phyloP scores from a whole-genome alignment of 2,329 filamentous ascomycete genomes.

The Hypoxylon sp. region DNA sequence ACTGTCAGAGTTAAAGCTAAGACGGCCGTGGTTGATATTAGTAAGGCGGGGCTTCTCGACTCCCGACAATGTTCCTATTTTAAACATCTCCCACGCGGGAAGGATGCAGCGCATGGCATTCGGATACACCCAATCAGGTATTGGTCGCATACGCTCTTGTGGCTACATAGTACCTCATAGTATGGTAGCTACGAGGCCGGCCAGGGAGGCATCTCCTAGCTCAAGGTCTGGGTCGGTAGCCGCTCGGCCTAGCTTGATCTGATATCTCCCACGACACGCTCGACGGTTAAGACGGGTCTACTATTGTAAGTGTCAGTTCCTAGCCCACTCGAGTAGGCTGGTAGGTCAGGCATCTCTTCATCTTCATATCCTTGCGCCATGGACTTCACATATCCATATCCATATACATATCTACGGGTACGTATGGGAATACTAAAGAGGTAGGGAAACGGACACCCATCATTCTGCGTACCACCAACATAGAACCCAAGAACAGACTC shows the following conservation, averaged over 20 bases:
- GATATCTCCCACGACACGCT: constrained; percentile 3
- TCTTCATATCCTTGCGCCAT: no score
- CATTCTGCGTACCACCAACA: not conserved
- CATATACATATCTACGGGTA: not conserved
- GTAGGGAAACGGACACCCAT: not conserved
- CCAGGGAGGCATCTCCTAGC: no score
- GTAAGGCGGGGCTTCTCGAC: constrained; percentile 14
- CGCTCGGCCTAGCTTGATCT: constrained; percentile 19
- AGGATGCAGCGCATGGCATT: constrained; percentile 24
- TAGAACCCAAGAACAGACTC: not conserved
- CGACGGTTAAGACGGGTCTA: constrained; percentile 16
- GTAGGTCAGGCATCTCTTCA: not conserved
- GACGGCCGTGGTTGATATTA: no score
- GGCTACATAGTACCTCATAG: not conserved
- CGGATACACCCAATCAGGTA: not conserved
- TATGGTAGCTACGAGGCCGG: no score
- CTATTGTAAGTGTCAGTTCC: not conserved
- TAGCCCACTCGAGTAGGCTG: not conserved
- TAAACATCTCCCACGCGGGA: constrained; percentile 21
- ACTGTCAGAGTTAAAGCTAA: no score
- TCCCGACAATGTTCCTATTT: constrained; percentile 15
- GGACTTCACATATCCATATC: not conserved
- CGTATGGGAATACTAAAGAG: not conserved
- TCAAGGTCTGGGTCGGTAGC: constrained; percentile 24
- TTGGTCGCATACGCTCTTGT: not conserved